Conservation (phyloP, 768 basidiomycete genomes). For the Royoungia palumana region DNA sequence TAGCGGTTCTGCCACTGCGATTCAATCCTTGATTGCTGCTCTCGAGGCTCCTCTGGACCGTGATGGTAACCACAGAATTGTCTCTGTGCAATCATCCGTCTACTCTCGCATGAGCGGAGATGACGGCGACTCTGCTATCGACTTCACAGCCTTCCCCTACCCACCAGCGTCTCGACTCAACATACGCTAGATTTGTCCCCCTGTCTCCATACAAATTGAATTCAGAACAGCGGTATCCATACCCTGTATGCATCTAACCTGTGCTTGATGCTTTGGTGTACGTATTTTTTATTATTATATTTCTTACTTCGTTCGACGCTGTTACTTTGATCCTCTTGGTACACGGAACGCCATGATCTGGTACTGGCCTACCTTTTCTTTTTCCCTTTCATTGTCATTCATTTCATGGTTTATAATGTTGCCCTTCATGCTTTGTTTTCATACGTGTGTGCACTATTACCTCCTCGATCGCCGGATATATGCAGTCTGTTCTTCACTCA, state of each 20-base stretch:
- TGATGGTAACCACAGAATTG: constrained; percentile 47
- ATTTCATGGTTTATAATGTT: constrained; percentile 9
- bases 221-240: constrained; percentile 1
- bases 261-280: constrained; percentile 12
- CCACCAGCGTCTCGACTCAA: constrained; percentile 22
- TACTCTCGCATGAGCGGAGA: constrained; percentile 29
- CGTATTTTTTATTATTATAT: constrained; percentile 10
- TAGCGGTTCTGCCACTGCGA: constrained; percentile 34
- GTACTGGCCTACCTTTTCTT: constrained; percentile 11
- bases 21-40: constrained; percentile 67
- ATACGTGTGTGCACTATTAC: constrained; percentile 10
- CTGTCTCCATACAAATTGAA: background rate
- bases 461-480: constrained; percentile 2
- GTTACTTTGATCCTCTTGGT: constrained; percentile 6
- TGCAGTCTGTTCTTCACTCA: background rate
- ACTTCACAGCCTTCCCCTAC: constrained; percentile 29
- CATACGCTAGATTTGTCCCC: constrained; percentile 3
- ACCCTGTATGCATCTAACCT: constrained; percentile 7
- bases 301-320: constrained; percentile 3
- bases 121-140: constrained; percentile 25
- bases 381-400: constrained; percentile 10
- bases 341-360: constrained; percentile 10
- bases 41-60: constrained; percentile 49
- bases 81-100: constrained; percentile 56
- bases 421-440: background rate